phyloP scores from a whole-genome alignment of 192 early-diverging fungal genomes.

The Chytriomyces hyalinus region DNA sequence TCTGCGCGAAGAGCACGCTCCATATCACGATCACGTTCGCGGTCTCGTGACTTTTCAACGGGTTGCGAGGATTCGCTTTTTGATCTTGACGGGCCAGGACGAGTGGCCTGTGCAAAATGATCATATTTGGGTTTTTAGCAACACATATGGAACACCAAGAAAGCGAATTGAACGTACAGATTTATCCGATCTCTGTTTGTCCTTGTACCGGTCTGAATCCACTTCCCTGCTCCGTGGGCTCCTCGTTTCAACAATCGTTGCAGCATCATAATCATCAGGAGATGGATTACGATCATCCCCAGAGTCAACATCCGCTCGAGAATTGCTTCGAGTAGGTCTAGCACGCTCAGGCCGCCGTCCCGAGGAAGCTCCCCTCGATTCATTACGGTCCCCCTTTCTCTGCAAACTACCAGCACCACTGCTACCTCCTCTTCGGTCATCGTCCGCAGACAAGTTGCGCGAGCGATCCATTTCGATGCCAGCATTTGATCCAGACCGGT shows the following conservation, averaged over 20 bases:
- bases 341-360: background rate
- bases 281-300: constrained; percentile 2
- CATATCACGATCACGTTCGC: constrained; percentile 3
- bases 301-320: background rate
- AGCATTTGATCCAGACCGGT: background rate
- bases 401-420: too few species aligned
- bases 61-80: background rate
- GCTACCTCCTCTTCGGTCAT: background rate
- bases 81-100: background rate
- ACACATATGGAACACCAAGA: too few species aligned
- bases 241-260: too few species aligned
- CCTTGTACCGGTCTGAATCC: background rate
- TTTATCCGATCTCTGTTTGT: background rate
- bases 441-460: background rate
- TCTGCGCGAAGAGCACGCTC: constrained; percentile 16
- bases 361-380: background rate
- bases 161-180: background rate
- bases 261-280: too few species aligned
- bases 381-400: background rate
- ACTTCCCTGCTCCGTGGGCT: background rate
- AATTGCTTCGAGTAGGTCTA: background rate
- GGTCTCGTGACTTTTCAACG: constrained; percentile 5
- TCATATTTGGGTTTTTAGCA: background rate
- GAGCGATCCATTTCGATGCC: constrained; percentile 13
- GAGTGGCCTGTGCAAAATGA: background rate